phyloP scores from a whole-genome alignment of 1,284 basidiomycete species.

The Ganoderma resinaceum region DNA sequence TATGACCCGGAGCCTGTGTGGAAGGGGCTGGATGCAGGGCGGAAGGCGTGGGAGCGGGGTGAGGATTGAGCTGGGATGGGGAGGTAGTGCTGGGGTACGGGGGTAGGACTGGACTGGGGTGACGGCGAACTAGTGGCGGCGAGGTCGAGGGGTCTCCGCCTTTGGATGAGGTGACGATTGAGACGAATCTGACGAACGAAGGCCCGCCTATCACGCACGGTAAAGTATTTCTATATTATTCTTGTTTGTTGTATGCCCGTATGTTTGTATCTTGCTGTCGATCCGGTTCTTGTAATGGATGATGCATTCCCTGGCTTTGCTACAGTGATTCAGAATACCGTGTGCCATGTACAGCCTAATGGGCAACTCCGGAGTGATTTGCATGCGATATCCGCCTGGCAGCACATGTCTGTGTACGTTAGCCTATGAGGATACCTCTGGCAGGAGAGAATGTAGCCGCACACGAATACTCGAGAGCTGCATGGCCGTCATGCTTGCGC shows the following conservation, averaged over 20 bases:
- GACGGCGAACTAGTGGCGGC: background rate
- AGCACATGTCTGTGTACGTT: background rate
- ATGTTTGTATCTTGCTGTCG: constrained; percentile 11
- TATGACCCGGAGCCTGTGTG: constrained; percentile 6
- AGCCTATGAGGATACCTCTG: background rate
- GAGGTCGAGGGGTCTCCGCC: constrained; percentile 1
- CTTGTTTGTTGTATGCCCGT: background rate
- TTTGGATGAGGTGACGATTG: background rate
- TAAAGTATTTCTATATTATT: constrained; percentile 2
- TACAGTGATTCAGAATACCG: background rate
- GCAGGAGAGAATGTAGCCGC: background rate
- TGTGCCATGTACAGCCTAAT: background rate
- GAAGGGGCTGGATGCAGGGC: background rate
- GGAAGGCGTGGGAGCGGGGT: constrained; percentile 15
- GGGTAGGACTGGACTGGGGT: background rate
- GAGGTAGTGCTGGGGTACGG: background rate
- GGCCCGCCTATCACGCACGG: background rate
- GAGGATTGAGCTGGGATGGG: constrained; percentile 13
- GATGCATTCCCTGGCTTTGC: background rate
- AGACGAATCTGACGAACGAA: background rate
- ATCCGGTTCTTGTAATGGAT: background rate
- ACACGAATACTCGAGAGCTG: background rate
- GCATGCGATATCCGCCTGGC: background rate
- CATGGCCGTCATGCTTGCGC: background rate
- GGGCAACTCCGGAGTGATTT: background rate